Percentiles rank a stretch among this genome's conserved stretches.
These are phyloP conservation scores for Scenedesmus sp. DNA, from an alignment of 163 green algal genomes.

Conservation along the genomic window DNA sequence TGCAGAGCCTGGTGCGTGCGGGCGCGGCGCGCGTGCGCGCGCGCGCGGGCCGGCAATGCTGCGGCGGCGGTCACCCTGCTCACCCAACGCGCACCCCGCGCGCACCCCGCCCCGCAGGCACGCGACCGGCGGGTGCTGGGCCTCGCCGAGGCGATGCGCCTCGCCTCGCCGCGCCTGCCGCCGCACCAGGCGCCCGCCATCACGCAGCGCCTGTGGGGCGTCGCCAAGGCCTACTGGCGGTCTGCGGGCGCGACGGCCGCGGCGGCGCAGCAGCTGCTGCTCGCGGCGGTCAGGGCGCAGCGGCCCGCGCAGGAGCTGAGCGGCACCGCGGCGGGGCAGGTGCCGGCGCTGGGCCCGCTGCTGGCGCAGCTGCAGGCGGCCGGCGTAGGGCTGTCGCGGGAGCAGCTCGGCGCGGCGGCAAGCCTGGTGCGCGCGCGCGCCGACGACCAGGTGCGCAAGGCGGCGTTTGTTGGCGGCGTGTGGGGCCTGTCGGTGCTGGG, in stretches of 20 bases:
- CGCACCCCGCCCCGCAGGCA: conserved; percentile 1
- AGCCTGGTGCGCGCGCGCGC: not conserved
- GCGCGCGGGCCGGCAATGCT: not conserved
- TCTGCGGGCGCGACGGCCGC: conserved; percentile 13
- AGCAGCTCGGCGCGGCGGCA: conserved; percentile 38
- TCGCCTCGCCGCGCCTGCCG: not conserved
- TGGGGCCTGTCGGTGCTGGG: conserved; percentile 41
- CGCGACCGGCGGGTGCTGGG: conserved; percentile 35
- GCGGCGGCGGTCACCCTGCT: not conserved
- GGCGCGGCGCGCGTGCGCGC: not conserved
- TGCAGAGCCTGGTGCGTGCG: conserved; percentile 22
- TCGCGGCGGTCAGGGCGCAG: not conserved
- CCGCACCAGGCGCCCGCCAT: conserved; percentile 17
- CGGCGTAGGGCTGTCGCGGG: not conserved
- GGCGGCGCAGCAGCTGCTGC: conserved; percentile 30
- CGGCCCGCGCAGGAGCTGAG: not conserved
- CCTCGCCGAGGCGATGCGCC: conserved; percentile 34
- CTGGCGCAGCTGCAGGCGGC: conserved; percentile 28
- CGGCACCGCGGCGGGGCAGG: not conserved
- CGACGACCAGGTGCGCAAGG: conserved; percentile 2
- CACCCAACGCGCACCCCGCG: too few species aligned
- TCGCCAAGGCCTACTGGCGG: conserved; percentile 41
- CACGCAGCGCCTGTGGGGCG: conserved; percentile 19
- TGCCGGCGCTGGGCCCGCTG: not conserved
- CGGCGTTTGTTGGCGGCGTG: conserved; percentile 31